Conservation (phyloP, 1,284 basidiomycete genomes). For the Papiliotrema terrestris region DNA sequence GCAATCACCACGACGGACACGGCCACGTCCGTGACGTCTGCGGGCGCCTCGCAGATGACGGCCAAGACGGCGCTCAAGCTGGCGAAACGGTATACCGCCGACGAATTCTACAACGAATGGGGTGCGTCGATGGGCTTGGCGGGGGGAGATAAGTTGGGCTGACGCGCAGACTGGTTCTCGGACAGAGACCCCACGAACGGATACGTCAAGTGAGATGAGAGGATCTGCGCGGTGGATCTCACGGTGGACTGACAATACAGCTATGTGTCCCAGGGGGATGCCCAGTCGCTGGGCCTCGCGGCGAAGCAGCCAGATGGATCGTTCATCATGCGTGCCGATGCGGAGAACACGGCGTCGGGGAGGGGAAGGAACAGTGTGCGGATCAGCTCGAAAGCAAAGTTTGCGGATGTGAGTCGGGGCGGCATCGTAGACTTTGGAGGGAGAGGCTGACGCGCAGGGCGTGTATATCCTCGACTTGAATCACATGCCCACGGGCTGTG, state of each 20-base stretch:
- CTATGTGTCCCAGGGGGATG: constrained; percentile 34
- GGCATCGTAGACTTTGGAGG: background rate
- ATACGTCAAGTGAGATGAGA: constrained; percentile 32
- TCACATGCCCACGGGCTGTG: constrained; percentile 48
- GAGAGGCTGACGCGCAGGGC: constrained; percentile 15
- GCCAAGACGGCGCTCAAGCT: constrained; percentile 27
- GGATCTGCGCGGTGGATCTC: no score
- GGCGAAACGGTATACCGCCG: constrained; percentile 36
- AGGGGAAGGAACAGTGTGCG: constrained; percentile 42
- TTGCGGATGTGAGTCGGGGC: constrained; percentile 34
- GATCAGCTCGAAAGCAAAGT: constrained; percentile 39
- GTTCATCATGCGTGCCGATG: constrained; percentile 35
- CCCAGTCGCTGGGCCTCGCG: constrained; percentile 21
- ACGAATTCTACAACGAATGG: constrained; percentile 33
- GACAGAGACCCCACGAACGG: constrained; percentile 37
- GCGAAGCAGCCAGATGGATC: constrained; percentile 17
- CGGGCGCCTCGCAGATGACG: constrained; percentile 11
- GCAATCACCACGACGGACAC: background rate
- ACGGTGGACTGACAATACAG: no score
- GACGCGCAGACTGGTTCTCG: constrained; percentile 33
- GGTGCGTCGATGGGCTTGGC: constrained; percentile 18
- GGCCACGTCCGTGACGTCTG: constrained; percentile 6
- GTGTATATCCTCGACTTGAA: constrained; percentile 45
- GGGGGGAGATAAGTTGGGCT: background rate
- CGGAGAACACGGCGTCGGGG: constrained; percentile 33